phyloP scores from a whole-genome alignment of 306 rosid species.

The Castanea mollissima region DNA sequence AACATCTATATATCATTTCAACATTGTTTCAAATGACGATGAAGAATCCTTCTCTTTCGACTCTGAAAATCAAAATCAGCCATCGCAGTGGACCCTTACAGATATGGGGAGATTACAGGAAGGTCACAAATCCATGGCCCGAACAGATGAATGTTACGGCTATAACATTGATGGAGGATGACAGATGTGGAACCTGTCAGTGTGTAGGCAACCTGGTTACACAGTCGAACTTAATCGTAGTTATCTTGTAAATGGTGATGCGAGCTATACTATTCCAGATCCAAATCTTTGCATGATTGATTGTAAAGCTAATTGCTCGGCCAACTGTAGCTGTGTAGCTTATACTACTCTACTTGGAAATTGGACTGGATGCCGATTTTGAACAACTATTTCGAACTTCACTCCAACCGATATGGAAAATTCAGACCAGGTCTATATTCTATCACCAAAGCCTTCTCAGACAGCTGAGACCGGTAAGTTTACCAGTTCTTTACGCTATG shows the following conservation, averaged over 20 bases:
- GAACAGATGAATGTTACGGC: not conserved
- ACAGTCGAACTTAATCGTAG: not conserved
- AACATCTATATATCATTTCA: not conserved
- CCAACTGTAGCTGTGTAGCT: conserved; percentile 16
- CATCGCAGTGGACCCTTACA: conserved; percentile 6
- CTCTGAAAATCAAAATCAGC: not conserved
- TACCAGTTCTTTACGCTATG: no score
- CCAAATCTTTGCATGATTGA: not conserved
- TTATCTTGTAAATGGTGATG: not conserved
- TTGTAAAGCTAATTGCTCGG: conserved; percentile 19
- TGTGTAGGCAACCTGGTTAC: conserved; percentile 11
- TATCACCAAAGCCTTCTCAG: no score
- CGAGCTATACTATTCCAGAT: no score
- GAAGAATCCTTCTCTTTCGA: no score
- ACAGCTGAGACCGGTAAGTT: no score
- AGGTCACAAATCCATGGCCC: not conserved
- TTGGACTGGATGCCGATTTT: conserved; percentile 4
- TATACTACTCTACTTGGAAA: not conserved
- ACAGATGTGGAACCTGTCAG: not conserved
- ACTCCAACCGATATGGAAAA: no score
- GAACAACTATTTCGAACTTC: not conserved
- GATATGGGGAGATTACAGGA: conserved; percentile 7
- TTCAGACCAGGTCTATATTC: no score
- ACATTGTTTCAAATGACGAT: not conserved
- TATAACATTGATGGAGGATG: no score